A percentile compares a stretch with the other conserved stretches of the same genome.
Evolutionary conservation across 129 eudicot species (phyloP).

Genomic region (Artemisia tridentata): DNA sequence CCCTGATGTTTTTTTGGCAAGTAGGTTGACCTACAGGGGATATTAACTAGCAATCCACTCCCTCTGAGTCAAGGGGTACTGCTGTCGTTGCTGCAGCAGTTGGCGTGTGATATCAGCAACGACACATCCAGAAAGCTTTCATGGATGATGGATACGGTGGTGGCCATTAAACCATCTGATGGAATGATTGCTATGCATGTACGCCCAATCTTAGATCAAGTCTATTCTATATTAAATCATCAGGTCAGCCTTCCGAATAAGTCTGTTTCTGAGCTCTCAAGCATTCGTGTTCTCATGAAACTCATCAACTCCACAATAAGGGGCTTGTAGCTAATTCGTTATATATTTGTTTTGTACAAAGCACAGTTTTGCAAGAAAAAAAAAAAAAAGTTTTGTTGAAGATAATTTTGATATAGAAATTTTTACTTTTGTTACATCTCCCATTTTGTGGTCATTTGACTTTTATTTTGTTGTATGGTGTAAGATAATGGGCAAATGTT

Average conservation of each 20-base stretch:
- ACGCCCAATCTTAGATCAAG: conserved; percentile 92
- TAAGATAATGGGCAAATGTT: too few relatives aligned
- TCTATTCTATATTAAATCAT: conserved; percentile 72
- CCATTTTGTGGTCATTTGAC: neutral
- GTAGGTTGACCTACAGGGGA: conserved; percentile 77
- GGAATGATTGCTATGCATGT: conserved; percentile 76
- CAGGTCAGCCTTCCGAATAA: conserved; percentile 63
- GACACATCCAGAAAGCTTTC: conserved; percentile 62
- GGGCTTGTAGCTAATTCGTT: conserved; percentile 12
- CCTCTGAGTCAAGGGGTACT: conserved; percentile 97
- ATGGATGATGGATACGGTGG: conserved; percentile 86
- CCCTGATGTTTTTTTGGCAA: neutral
- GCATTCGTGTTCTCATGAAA: conserved; percentile 66
- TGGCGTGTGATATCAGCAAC: conserved; percentile 72
- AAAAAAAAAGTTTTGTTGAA: neutral
- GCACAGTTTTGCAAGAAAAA: neutral
- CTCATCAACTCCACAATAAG: conserved; percentile 21
- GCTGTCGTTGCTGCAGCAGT: conserved; percentile 83
- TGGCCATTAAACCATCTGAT: conserved; percentile 73
- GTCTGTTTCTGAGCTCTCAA: conserved; percentile 56
- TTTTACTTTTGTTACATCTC: neutral
- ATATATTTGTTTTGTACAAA: neutral
- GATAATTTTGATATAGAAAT: conserved; percentile 1
- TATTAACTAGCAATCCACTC: conserved; percentile 56
- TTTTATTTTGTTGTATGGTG: neutral